Base-by-base conservation (phyloP, 1,139 yeast genomes). In the Meyerozyma guilliermondii region DNA sequence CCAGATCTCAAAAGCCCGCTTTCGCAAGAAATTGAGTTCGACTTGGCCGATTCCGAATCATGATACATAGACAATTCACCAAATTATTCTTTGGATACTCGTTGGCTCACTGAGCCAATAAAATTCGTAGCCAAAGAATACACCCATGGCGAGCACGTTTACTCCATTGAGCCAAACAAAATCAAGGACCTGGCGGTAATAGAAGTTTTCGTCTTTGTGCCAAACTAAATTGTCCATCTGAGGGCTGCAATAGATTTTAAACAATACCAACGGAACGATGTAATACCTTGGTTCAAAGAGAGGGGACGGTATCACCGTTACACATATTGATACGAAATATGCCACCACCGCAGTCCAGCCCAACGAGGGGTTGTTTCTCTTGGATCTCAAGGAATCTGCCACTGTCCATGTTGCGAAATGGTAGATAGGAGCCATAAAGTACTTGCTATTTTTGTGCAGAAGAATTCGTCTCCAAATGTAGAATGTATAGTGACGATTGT, bases 231-330 rank as follows among this genome's bases (percentile, higher is more conserved):
- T 60, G 16, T 18, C 24, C 16, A 18, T n/a, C 17, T 60, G 59
- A 22, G 84, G 78, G 8, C 63, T 59, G 7, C 73, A 63, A 46
- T 80, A 73, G 6, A 86, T 45, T 53, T 97, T 74, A 80, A 91
- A 89, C 30, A 89, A 58, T 11, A 86, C 59, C 55, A 80, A 80
- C 3, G 98, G 98, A 3, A 87, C 56, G 41, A 92, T 85, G 60
- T 84, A 92, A 61, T 94, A 92, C 43, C 98, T 76, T 39, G 97
- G 96, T 60, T 92, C 99, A 54, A 94, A 81, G 48, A 92, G 68
- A 8, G 98, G 98, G 0, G 96, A 83, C 11, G 98, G 96, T 0
- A 85, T 78, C 22, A 92, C 70, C 0, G 94, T 84, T 2, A 80
- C 59, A 2, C 74, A 55, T 0, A 78, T 70, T 24, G 91, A 83